phyloP scores from a whole-genome alignment of 1,139 yeast species.

The Debaryomycetaceae sp. region DNA sequence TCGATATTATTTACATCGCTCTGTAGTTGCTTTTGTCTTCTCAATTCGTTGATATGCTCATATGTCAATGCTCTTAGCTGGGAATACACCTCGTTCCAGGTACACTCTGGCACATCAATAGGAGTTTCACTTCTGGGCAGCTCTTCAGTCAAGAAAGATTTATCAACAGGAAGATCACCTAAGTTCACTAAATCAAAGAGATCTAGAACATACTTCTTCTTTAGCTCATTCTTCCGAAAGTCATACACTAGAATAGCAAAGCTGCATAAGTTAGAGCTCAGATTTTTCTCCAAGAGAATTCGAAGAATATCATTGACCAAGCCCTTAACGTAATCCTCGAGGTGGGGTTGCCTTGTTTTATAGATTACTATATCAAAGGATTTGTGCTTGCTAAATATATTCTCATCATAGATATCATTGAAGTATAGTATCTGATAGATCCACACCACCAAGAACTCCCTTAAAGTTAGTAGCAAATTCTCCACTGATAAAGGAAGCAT shows the following conservation, averaged over 20 bases:
- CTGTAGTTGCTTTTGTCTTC: conserved; percentile 3
- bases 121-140: conserved; percentile 7
- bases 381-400: conserved; percentile 32
- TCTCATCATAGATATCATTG: conserved; percentile 40
- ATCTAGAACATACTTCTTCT: conserved; percentile 24
- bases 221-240: conserved; percentile 15
- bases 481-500: conserved; percentile 22
- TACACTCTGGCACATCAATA: conserved; percentile 22
- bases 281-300: conserved; percentile 11
- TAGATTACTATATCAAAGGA: conserved; percentile 40
- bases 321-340: conserved; percentile 33
- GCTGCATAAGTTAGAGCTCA: conserved; percentile 18
- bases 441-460: conserved; percentile 42
- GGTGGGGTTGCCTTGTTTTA: conserved; percentile 42
- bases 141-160: conserved; percentile 2
- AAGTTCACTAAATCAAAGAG: conserved; percentile 22
- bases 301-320: conserved; percentile 23
- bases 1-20: conserved; percentile 8
- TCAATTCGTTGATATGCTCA: conserved; percentile 29
- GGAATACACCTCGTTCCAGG: conserved; percentile 33
- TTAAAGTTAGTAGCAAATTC: conserved; percentile 27
- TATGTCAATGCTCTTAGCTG: conserved; percentile 30
- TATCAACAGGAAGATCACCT: conserved; percentile 8
- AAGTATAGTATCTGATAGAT: conserved; percentile 46
- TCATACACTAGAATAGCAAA: conserved; percentile 24